Percentiles rank a stretch among this genome's conserved stretches.
Evolutionary conservation across 306 rosid species (phyloP).

Genomic region (Rosa rugosa): DNA sequence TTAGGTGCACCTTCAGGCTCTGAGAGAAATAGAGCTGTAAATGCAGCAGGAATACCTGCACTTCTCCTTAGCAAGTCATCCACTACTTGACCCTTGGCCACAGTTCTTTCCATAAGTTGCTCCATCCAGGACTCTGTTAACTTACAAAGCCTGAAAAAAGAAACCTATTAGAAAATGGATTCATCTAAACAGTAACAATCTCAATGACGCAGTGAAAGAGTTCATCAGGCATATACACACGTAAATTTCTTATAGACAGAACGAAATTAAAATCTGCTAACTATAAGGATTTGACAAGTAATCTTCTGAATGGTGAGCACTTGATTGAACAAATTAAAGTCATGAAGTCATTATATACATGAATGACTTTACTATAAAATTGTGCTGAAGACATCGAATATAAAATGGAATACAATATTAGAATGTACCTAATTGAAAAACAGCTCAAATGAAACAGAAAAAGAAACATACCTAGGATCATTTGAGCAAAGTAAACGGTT

Average conservation of each 20-base stretch:
- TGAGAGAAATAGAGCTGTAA: slow-evolving; percentile 87
- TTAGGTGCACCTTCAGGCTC: slow-evolving; percentile 99
- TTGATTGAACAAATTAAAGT: not conserved
- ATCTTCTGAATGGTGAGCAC: slow-evolving; percentile 3
- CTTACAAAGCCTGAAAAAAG: slow-evolving; percentile 67
- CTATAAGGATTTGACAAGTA: not conserved
- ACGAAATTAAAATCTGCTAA: not conserved
- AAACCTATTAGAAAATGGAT: slow-evolving; percentile 22
- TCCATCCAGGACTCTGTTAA: slow-evolving; percentile 96
- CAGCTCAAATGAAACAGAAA: not conserved
- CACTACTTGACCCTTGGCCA: slow-evolving; percentile 82
- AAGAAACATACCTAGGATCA: slow-evolving; percentile 56
- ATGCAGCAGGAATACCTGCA: slow-evolving; percentile 99
- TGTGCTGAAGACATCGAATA: not conserved
- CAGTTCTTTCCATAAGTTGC: slow-evolving; percentile 90
- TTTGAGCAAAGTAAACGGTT: slow-evolving; percentile 91
- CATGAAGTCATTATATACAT: not conserved
- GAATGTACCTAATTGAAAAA: not conserved
- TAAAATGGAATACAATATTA: slow-evolving; percentile 3
- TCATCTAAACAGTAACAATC: not conserved
- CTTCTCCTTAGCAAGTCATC: slow-evolving; percentile 96
- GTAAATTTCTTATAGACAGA: not conserved
- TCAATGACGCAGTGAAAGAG: not conserved
- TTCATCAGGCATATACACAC: not conserved
- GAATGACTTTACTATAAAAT: not conserved